phyloP scores from a whole-genome alignment of 345 rosid genomes.

The Combretum micranthum region DNA sequence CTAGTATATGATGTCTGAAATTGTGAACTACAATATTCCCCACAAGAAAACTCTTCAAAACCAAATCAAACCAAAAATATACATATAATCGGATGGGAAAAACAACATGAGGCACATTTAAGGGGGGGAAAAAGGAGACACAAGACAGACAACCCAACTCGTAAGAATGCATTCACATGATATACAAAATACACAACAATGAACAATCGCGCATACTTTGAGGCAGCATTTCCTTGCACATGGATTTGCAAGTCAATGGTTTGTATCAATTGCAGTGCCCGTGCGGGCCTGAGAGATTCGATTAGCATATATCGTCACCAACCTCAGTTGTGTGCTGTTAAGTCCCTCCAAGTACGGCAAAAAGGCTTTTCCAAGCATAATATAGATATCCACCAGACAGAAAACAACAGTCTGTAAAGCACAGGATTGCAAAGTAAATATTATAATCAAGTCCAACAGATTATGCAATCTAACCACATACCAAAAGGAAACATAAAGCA shows the following conservation, averaged over 20 bases:
- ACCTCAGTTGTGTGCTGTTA: slow-evolving; percentile 77
- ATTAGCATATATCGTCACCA: slow-evolving; percentile 94
- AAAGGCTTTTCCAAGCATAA: slow-evolving; percentile 95
- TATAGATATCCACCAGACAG: slow-evolving; percentile 96
- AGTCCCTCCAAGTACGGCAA: slow-evolving; percentile 90
- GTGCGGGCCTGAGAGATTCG: slow-evolving; percentile 97
- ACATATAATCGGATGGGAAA: too few relatives aligned
- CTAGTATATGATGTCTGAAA: too few relatives aligned
- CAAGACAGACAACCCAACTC: slow-evolving; percentile 11
- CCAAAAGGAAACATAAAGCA: background rate
- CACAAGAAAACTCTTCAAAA: too few relatives aligned
- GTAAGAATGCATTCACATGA: slow-evolving; percentile 39
- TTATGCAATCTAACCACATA: background rate
- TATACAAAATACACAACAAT: slow-evolving; percentile 47
- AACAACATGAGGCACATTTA: background rate
- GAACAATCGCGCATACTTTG: slow-evolving; percentile 17
- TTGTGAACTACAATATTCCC: too few relatives aligned
- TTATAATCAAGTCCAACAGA: background rate
- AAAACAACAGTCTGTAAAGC: slow-evolving; percentile 86
- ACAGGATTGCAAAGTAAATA: slow-evolving; percentile 1
- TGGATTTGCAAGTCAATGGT: slow-evolving; percentile 20
- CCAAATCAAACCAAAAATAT: too few relatives aligned
- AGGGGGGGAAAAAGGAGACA: slow-evolving; percentile 11
- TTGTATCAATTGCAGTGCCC: slow-evolving; percentile 54
- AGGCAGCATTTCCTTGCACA: background rate